Conservation (phyloP, 352 stramenopile genomes). For the Globisporangium cystogenes region DNA sequence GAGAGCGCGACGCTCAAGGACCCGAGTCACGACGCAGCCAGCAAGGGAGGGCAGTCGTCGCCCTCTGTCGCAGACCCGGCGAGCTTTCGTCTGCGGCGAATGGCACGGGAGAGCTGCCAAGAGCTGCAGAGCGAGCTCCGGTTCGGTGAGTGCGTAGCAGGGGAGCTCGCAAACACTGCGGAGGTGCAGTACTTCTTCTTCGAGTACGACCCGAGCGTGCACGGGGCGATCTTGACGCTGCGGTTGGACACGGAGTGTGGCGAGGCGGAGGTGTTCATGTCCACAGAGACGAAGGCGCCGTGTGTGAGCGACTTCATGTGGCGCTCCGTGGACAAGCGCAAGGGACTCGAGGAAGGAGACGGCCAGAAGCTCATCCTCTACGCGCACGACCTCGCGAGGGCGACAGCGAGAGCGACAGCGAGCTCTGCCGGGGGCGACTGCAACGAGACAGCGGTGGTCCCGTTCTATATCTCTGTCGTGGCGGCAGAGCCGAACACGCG, state of each 20-base stretch:
- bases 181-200: slow-evolving; percentile 54
- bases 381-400: slow-evolving; percentile 34
- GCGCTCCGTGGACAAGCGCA: slow-evolving; percentile 24
- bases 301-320: slow-evolving; percentile 71
- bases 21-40: neutral
- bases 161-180: slow-evolving; percentile 18
- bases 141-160: slow-evolving; percentile 31
- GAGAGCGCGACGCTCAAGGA: slow-evolving; percentile 6
- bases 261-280: slow-evolving; percentile 64
- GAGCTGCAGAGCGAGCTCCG: slow-evolving; percentile 45
- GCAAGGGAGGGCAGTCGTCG: neutral
- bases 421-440: neutral
- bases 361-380: slow-evolving; percentile 56
- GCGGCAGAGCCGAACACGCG: slow-evolving; percentile 26
- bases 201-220: slow-evolving; percentile 24
- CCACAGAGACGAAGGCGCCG: slow-evolving; percentile 55
- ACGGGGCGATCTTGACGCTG: slow-evolving; percentile 54
- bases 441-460: slow-evolving; percentile 7
- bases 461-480: slow-evolving; percentile 60
- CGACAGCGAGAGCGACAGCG: slow-evolving; percentile 2
- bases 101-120: slow-evolving; percentile 46
- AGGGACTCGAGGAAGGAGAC: slow-evolving; percentile 14
- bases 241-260: slow-evolving; percentile 38
- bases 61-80: slow-evolving; percentile 9
- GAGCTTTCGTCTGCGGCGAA: slow-evolving; percentile 41